phyloP scores from a whole-genome alignment of 2,329 filamentous ascomycete species.

The Lasiodiplodia hormozganensis region DNA sequence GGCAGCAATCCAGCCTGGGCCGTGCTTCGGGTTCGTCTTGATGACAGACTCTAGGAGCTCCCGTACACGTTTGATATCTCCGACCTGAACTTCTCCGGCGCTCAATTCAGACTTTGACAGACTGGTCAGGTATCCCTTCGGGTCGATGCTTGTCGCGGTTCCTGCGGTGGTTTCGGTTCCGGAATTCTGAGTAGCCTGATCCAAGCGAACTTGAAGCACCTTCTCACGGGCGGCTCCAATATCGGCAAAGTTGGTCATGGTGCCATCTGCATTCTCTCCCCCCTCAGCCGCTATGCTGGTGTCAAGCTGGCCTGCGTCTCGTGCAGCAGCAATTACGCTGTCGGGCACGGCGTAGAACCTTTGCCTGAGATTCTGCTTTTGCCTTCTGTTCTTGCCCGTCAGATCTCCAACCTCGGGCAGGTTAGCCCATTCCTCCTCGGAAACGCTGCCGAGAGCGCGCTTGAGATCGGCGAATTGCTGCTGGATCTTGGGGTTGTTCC shows the following conservation, averaged over 20 bases:
- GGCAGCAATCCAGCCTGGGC: slow-evolving; percentile 93
- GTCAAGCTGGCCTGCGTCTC: slow-evolving; percentile 80
- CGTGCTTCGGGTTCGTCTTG: slow-evolving; percentile 94
- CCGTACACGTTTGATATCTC: slow-evolving; percentile 92
- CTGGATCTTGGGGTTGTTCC: slow-evolving; percentile 96
- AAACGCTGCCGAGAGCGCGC: slow-evolving; percentile 83
- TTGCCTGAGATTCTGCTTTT: slow-evolving; percentile 80
- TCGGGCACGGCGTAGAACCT: slow-evolving; percentile 95
- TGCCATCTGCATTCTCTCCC: slow-evolving; percentile 71
- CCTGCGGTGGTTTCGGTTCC: slow-evolving; percentile 74
- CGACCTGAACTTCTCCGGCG: slow-evolving; percentile 82
- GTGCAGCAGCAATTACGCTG: slow-evolving; percentile 87
- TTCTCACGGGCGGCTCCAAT: slow-evolving; percentile 97
- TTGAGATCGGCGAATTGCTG: slow-evolving; percentile 98
- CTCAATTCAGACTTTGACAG: slow-evolving; percentile 81
- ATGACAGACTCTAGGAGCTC: slow-evolving; percentile 95
- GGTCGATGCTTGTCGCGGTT: slow-evolving; percentile 89
- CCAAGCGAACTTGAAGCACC: slow-evolving; percentile 90
- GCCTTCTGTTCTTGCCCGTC: slow-evolving; percentile 89
- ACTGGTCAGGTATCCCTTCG: slow-evolving; percentile 94
- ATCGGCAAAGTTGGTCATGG: slow-evolving; percentile 97
- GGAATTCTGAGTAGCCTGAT: slow-evolving; percentile 80
- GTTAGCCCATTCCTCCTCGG: slow-evolving; percentile 95
- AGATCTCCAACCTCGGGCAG: slow-evolving; percentile 95
- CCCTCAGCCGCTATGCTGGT: slow-evolving; percentile 83